Evolutionary conservation across 768 basidiomycete species (phyloP), one percentile per base, ranked within the genome.

Genomic region (Phlebiopsis flavidoalba): DNA sequence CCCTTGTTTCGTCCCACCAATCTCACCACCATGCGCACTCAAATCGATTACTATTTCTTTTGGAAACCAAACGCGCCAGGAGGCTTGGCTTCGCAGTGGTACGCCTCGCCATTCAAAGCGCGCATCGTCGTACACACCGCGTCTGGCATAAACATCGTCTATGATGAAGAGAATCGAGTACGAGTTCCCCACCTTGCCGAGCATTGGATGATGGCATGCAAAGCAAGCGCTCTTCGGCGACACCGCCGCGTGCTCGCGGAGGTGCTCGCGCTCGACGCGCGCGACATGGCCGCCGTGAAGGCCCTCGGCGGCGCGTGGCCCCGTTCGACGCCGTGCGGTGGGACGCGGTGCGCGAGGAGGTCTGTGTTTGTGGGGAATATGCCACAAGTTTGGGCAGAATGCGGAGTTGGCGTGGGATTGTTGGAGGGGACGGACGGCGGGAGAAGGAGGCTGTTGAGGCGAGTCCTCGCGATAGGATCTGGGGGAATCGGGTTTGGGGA

Each of bases 121-220:
- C 53, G 51, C 19, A 54, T 65, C 52, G 22, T 50, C 4, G 35
- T 66, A 37, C 19, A 37, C n/a, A n/a, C 15, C 8, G 10, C 45
- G 15, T 15, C 15, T 43, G 50, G 35, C 12, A 52, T 51, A 43
- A 62, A 47, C 43, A 63, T 53, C 37, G 65, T 67, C 8, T 37
- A 52, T 26, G 65, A 68, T 5, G 46, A 55, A 19, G 60, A 56
- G 5, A 60, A 79, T 22, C 26, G 26, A 31, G 26, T 31, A 31
- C 26, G 26, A 31, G 65, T 56, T 0, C 84, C 84, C 66, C 71
- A 70, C 6, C 79, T 81, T 2, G 77, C 82, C 0, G 86, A 87
- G 70, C 84, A 87, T 64, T 86, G 80, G 79, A 87, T 87, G 85
- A 88, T 86, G 86, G 74, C 80, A 45, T 79, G 80, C 56, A 86